phyloP scores from a whole-genome alignment of 176 grass and related monocot species.

The Avena sativa region DNA sequence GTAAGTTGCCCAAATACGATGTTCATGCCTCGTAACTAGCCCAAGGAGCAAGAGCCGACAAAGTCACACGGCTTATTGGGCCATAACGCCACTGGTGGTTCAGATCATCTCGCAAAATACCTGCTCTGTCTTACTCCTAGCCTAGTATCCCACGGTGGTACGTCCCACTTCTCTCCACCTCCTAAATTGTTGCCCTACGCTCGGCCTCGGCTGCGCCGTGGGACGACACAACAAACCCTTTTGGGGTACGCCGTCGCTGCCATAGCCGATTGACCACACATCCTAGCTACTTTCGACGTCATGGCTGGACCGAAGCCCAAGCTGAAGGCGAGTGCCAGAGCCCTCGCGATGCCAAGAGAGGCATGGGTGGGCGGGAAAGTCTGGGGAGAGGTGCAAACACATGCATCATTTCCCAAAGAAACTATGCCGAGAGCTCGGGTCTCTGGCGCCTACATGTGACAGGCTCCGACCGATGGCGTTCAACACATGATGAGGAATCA shows the following conservation, averaged over 20 bases:
- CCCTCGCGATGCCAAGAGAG: slow-evolving; percentile 10
- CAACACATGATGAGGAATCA: no score
- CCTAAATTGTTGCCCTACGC: neutral
- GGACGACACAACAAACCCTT: neutral
- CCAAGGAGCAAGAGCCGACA: no score
- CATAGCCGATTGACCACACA: neutral
- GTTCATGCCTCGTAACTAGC: no score
- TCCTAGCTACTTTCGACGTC: neutral
- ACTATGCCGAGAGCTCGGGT: slow-evolving; percentile 61
- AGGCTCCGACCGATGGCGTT: no score
- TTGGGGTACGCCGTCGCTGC: neutral
- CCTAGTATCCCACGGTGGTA: neutral
- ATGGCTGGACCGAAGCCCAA: slow-evolving; percentile 42
- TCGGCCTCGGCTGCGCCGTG: neutral
- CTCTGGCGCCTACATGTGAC: slow-evolving; percentile 29
- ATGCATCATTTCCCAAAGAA: slow-evolving; percentile 57
- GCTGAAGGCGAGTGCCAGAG: neutral
- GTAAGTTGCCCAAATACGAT: no score
- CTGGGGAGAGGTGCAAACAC: slow-evolving; percentile 36
- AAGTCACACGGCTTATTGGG: no score
- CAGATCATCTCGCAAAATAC: no score
- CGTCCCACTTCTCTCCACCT: neutral
- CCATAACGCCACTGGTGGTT: neutral
- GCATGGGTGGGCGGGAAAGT: slow-evolving; percentile 13
- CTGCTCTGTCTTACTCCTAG: no score